A percentile compares a stretch with the other conserved stretches of the same genome.
Conservation (phyloP, 257 asterid genomes). For the Nicotiana tabacum region DNA sequence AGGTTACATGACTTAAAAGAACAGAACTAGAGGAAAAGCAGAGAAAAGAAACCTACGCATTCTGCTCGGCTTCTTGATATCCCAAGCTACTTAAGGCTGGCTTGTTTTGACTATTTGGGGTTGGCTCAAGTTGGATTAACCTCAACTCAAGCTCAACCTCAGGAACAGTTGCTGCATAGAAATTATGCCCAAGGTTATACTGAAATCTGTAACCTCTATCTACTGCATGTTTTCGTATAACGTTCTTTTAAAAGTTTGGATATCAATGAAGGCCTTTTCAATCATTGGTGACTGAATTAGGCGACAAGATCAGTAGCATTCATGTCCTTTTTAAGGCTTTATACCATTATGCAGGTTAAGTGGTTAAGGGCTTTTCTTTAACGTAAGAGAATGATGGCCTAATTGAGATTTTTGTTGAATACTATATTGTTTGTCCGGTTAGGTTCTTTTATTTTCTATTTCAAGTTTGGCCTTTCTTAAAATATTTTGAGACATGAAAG, state of each 20-base stretch:
- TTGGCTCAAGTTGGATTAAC: not conserved
- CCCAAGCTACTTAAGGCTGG: not conserved
- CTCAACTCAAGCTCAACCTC: not conserved
- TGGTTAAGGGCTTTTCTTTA: not conserved
- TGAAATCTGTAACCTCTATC: not conserved
- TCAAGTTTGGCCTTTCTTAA: not conserved
- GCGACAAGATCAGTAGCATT: not conserved
- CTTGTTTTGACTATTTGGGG: not conserved
- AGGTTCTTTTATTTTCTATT: not conserved
- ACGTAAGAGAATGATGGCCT: not conserved
- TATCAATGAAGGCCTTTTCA: not conserved
- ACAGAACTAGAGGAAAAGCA: not conserved
- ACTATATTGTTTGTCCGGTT: not conserved
- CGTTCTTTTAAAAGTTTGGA: not conserved
- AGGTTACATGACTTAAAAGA: not conserved
- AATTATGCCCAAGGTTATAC: not conserved
- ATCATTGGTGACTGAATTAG: not conserved
- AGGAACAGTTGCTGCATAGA: not conserved
- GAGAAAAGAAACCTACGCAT: not conserved
- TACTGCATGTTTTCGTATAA: not conserved
- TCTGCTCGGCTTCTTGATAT: not conserved
- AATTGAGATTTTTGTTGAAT: not conserved
- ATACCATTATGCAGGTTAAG: not conserved
- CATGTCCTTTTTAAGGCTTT: not conserved
- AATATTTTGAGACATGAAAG: not conserved